Base-by-base conservation (phyloP, 2,329 filamentous ascomycete genomes). In the Cryphonectria radicalis region DNA sequence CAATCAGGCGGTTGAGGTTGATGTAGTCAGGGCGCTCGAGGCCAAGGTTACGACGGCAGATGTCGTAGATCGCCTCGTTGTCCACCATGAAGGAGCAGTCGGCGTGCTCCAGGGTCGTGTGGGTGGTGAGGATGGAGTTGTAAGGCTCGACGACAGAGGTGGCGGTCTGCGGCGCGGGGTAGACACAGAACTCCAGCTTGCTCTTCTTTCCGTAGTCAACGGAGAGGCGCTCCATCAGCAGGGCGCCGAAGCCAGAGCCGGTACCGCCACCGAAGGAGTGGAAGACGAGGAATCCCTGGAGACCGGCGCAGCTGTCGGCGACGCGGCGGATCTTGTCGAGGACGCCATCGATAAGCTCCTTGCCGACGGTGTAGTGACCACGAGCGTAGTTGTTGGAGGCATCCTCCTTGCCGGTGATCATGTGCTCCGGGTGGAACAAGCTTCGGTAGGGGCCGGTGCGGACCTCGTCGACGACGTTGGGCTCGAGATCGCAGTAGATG, bases 51-150 rank as follows among this genome's bases (percentile, higher is more conserved):
- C 94, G 93, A 81, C 95, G 93, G 92, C 96, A 99, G 83, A 99
- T 98, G 83, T 98, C 96, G 86, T 98, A 98, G 83, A 99, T 98
- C 79, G 96, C 96, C 89, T 99, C 96, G 86, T 99, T 99, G 88
- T 99, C 96, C 77, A 99, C 96, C 94, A 98, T 97, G 90, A 99
- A 99, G 79, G 93, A 97, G 89, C 96, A 98, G 90, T 99, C 96
- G 74, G 95, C 97, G 89, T 99, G 95, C 90, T 99, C 96, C 71
- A 99, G 91, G 76, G 96, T 98, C 81, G 95, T 98, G 90, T 99
- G 96, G 75, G 96, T 98, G 78, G 96, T 98, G 77, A 99, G 91
- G 82, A 98, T 98, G 67, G 96, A 98, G 91, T 99, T 99, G 91
- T 99, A 99, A 73, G 96, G 96, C 91, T 99, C 96, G 76, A 99